These are phyloP conservation scores for Cutaneotrichosporon sp. DNA, from an alignment of 1,284 basidiomycete genomes.

Conservation along the genomic window DNA sequence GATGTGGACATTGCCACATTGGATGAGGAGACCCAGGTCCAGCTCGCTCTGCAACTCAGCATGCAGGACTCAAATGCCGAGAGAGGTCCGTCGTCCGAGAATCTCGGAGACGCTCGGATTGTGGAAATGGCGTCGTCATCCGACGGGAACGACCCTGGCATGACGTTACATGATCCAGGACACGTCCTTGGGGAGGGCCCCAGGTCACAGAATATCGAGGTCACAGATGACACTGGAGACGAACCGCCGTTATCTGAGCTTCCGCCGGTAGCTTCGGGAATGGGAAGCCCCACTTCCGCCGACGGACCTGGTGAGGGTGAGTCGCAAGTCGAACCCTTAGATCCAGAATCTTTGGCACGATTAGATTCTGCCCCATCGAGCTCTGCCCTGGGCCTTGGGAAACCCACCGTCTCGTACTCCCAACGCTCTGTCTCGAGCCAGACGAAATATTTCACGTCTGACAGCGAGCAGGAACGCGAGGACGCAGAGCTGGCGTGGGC, in stretches of 20 bases:
- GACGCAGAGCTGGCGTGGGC: conserved; percentile 54
- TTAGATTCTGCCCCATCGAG: background rate
- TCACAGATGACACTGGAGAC: background rate
- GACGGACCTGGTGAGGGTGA: background rate
- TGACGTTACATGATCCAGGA: background rate
- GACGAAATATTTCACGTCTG: conserved; percentile 9
- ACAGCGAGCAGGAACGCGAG: conserved; percentile 34
- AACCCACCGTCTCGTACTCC: background rate
- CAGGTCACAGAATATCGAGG: background rate
- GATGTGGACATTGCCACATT: background rate
- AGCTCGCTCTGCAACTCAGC: conserved; percentile 35
- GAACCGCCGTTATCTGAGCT: background rate
- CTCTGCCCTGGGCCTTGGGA: conserved; percentile 3
- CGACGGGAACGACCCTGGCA: background rate
- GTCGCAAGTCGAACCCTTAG: background rate
- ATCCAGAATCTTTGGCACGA: background rate
- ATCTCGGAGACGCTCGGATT: background rate
- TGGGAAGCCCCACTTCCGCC: background rate
- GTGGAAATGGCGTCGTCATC: background rate
- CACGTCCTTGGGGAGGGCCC: background rate
- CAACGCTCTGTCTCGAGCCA: conserved; percentile 3
- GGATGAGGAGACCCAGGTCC: conserved; percentile 31
- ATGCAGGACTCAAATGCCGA: conserved; percentile 6
- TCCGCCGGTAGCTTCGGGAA: background rate
- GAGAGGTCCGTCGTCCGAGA: background rate